Conservation (phyloP, 352 stramenopile species). For the Globisporangium ultimum region DNA sequence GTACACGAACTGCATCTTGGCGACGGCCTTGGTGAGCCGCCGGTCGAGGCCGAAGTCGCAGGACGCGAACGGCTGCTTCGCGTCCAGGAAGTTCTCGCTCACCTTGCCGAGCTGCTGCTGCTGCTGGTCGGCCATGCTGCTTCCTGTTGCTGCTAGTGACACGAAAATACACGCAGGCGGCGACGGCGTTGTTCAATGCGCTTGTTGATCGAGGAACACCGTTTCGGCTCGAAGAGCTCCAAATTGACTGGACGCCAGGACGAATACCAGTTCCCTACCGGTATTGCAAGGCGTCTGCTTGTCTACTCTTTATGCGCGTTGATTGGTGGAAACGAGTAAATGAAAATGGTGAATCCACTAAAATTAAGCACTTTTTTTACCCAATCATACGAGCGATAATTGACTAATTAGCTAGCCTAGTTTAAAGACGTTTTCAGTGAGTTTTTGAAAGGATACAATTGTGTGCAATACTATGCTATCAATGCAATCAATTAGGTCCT, state of each 20-base stretch:
- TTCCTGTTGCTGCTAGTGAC: constrained; percentile 7
- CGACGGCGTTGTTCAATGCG: neutral
- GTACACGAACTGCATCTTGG: constrained; percentile 92
- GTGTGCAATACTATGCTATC: too few species aligned
- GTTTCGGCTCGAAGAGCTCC: constrained; percentile 3
- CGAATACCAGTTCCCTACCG: constrained; percentile 5
- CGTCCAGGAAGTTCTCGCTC: constrained; percentile 71
- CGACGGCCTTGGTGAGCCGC: constrained; percentile 89
- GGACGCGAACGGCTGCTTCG: constrained; percentile 70
- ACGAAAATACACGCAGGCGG: neutral
- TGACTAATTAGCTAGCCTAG: too few species aligned
- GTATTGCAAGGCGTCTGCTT: neutral
- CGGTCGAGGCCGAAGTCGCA: constrained; percentile 90
- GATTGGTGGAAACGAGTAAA: too few species aligned
- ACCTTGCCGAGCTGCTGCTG: constrained; percentile 34
- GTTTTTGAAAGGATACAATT: too few species aligned
- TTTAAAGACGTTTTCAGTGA: too few species aligned
- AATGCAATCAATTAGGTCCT: too few species aligned
- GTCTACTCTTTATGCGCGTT: too few species aligned
- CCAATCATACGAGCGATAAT: too few species aligned
- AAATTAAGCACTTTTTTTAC: too few species aligned
- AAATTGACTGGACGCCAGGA: constrained; percentile 14
- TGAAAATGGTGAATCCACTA: too few species aligned
- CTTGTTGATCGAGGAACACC: neutral
- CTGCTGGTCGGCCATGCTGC: constrained; percentile 17